phyloP scores from a whole-genome alignment of 1,139 yeast species.

The Casaregolazyma suthepensis region DNA sequence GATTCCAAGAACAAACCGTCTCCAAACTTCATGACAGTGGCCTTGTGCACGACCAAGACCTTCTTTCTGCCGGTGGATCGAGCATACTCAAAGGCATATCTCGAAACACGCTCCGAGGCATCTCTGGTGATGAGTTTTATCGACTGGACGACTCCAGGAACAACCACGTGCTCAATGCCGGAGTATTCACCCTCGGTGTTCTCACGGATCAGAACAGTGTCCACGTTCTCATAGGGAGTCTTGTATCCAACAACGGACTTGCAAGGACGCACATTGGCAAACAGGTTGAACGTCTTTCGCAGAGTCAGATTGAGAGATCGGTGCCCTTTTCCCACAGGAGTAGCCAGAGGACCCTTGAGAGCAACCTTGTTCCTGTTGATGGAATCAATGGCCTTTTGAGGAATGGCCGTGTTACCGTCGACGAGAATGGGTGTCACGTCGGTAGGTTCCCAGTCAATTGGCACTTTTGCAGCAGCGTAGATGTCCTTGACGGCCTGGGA shows the following conservation, averaged over 20 bases:
- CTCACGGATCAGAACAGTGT: conserved; percentile 94
- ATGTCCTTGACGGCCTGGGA: conserved; percentile 88
- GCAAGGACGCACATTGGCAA: conserved; percentile 98
- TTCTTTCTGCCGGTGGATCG: conserved; percentile 81
- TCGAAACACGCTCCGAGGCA: conserved; percentile 92
- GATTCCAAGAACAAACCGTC: conserved; percentile 94
- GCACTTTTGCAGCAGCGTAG: conserved; percentile 88
- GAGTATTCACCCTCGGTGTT: conserved; percentile 99
- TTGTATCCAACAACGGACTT: conserved; percentile 87
- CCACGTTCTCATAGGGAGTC: conserved; percentile 91
- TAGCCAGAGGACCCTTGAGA: conserved; percentile 94
- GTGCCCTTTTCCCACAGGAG: conserved; percentile 98
- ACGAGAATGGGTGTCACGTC: conserved; percentile 91
- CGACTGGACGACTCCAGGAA: conserved; percentile 97
- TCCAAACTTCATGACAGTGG: conserved; percentile 94
- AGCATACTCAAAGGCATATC: conserved; percentile 96
- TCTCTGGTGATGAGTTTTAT: conserved; percentile 94
- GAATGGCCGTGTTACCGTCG: conserved; percentile 92
- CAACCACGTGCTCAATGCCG: conserved; percentile 96
- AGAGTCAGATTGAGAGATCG: conserved; percentile 94
- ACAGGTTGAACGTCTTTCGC: conserved; percentile 93
- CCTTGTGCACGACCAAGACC: conserved; percentile 94
- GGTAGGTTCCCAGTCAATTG: conserved; percentile 95
- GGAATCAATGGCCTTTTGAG: conserved; percentile 85
- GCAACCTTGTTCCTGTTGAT: conserved; percentile 92